Base-by-base conservation (phyloP, 805 yeast species). In the Pichia pseudocactophila region DNA sequence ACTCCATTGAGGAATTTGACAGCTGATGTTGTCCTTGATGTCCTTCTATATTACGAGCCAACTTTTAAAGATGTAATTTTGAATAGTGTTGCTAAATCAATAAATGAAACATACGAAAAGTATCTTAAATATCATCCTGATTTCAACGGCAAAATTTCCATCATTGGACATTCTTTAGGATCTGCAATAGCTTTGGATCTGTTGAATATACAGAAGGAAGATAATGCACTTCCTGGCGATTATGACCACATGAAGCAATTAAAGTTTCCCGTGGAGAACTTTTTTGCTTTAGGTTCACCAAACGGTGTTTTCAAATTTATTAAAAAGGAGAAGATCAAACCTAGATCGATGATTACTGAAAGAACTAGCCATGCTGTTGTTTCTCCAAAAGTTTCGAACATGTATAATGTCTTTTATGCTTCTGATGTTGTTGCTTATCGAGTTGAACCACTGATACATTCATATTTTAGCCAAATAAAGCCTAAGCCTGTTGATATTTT, bases 391-490 rank as follows among this genome's bases (percentile, higher is more conserved):
- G 80, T 82, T 48, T 62, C 68, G 2, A 82, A 83, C 53, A 59
- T 83, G 34, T 92, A 82, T 64, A 90, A 90, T 56, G 63, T 92
- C 6, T 87, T 83, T 64, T 95, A 90, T 52, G 85, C 90, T 0
- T 81, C 94, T 50, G 98, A 90, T 56, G 96, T 97, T 0, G 80
- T 92, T 33, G 89, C 90, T 0, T 87, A 89, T 54, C 68, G 97
- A 42, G 63, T 89, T 44, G 98, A 90, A 59, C 98, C 98, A 1
- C 63, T 90, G 44, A 71, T 89, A 5, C 62, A 67, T 46, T 66
- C 70, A 2, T 25, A 56, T 46, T 68, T 80, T 49, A 64, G 77
- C 0, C 57, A 65, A 8, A 61, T 70, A 43, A 68, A 70, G 47
- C 84, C 90, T 0, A 76, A 68, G 42, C 62, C 64, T 15, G 69